A percentile compares a stretch with the other conserved stretches of the same genome.
These are phyloP conservation scores for Cryptococcus sp. DNA, from an alignment of 1,284 basidiomycete species.

Conservation along the genomic window DNA sequence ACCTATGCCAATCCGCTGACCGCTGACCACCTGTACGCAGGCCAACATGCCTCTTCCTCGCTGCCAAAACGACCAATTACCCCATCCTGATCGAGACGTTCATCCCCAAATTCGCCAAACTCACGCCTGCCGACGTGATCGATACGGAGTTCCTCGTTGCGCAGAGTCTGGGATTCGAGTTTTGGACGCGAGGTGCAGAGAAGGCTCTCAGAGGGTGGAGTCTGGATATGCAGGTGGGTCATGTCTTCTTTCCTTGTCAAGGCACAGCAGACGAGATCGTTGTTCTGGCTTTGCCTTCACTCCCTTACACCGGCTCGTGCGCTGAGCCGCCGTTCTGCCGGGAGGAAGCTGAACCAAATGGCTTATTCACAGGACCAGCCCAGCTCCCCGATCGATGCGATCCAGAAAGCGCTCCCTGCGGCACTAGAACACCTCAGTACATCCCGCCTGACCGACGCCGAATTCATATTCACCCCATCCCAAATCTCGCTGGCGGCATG, in stretches of 20 bases:
- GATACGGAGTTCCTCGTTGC: slow-evolving; percentile 94
- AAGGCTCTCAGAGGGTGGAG: slow-evolving; percentile 85
- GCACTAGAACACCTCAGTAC: slow-evolving; percentile 60
- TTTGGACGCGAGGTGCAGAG: slow-evolving; percentile 87
- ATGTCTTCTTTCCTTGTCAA: too few relatives aligned
- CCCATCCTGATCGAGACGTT: slow-evolving; percentile 84
- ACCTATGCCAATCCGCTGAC: too few relatives aligned
- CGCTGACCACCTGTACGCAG: slow-evolving; percentile 55
- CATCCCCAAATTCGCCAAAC: slow-evolving; percentile 75
- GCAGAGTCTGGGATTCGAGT: slow-evolving; percentile 90
- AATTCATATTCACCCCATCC: slow-evolving; percentile 87
- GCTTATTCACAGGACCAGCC: slow-evolving; percentile 18
- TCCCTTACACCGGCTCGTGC: too few relatives aligned
- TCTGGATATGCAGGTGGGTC: slow-evolving; percentile 81
- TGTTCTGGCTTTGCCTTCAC: too few relatives aligned
- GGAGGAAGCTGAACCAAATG: too few relatives aligned
- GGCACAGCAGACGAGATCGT: too few relatives aligned
- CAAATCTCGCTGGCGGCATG: slow-evolving; percentile 91
- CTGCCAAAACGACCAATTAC: slow-evolving; percentile 94
- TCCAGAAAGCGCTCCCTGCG: slow-evolving; percentile 30
- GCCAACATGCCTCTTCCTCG: slow-evolving; percentile 92
- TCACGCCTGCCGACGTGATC: slow-evolving; percentile 76
- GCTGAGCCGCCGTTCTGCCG: too few relatives aligned
- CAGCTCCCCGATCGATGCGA: slow-evolving; percentile 16
- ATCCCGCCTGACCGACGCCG: slow-evolving; percentile 84